These are phyloP conservation scores for Simplicillium sp. DNA, from an alignment of 2,329 filamentous ascomycete species.

Conservation along the genomic window DNA sequence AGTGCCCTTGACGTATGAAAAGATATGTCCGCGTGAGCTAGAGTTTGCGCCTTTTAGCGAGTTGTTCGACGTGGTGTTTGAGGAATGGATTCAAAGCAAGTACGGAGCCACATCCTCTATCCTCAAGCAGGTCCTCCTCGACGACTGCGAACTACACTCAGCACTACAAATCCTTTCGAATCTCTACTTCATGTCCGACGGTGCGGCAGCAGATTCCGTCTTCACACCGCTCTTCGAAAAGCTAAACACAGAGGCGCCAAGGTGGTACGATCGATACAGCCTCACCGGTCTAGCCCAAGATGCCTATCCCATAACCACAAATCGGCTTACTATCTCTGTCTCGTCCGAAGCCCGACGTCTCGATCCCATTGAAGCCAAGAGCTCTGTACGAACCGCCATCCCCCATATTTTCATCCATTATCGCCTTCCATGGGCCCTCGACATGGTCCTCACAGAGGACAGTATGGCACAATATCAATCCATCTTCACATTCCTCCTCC, in stretches of 20 bases:
- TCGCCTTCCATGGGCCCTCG: conserved; percentile 54
- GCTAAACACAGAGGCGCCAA: conserved; percentile 49
- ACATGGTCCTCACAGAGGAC: conserved; percentile 62
- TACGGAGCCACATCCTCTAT: conserved; percentile 59
- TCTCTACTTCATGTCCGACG: conserved; percentile 71
- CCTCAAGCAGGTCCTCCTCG: conserved; percentile 57
- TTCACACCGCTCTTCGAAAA: conserved; percentile 63
- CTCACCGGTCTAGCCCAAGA: conserved; percentile 70
- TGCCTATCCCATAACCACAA: conserved; percentile 48
- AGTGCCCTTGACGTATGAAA: conserved; percentile 42
- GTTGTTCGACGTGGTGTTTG: conserved; percentile 62
- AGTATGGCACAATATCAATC: conserved; percentile 59
- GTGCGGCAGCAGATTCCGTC: conserved; percentile 56
- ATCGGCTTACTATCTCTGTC: conserved; percentile 52
- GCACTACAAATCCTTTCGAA: conserved; percentile 58
- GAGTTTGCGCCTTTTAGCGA: conserved; percentile 62
- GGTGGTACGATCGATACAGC: conserved; percentile 75
- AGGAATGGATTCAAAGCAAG: conserved; percentile 67
- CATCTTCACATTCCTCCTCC: conserved; percentile 67
- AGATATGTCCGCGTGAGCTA: conserved; percentile 38
- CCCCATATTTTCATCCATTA: conserved; percentile 58
- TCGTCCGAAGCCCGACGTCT: conserved; percentile 27
- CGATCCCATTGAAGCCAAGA: conserved; percentile 36
- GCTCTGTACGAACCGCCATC: conserved; percentile 48
- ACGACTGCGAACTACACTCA: conserved; percentile 56